These are phyloP conservation scores for Dysphania ambrosioides DNA, from an alignment of 148 eudicot genomes.

Conservation along the genomic window DNA sequence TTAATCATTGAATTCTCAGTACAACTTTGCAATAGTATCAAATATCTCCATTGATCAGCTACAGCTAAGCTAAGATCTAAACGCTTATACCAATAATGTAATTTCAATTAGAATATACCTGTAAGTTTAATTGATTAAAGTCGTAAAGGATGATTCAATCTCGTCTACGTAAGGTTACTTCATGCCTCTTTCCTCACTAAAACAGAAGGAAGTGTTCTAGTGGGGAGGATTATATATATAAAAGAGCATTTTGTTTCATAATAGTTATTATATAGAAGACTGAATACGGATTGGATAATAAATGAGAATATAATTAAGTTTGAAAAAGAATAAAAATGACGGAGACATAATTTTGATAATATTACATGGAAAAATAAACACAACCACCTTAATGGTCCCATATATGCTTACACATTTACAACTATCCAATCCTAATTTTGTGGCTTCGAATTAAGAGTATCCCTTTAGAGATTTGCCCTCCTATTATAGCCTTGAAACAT, in stretches of 20 bases:
- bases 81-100: conserved; percentile 1
- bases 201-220: no score
- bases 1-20: conserved; percentile 12
- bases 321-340: not conserved
- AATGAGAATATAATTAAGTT: not conserved
- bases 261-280: conserved; percentile 2
- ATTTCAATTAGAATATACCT: no score
- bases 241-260: not conserved
- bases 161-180: no score
- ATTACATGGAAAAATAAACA: conserved; percentile 19
- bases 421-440: conserved; percentile 21
- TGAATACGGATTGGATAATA: conserved; percentile 10
- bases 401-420: conserved; percentile 26
- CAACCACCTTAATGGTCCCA: conserved; percentile 26
- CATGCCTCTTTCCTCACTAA: no score
- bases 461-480: conserved; percentile 11
- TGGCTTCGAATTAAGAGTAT: conserved; percentile 21
- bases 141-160: no score
- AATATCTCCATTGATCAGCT: not conserved
- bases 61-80: conserved; percentile 23
- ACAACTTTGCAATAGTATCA: conserved; percentile 4
- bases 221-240: no score
- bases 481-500: conserved; percentile 3
- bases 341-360: conserved; percentile 5
- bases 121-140: no score